A percentile compares a stretch with the other conserved stretches of the same genome.
Evolutionary conservation across 2,329 filamentous ascomycete genomes (phyloP).

Genomic region (Clonostachys solani): DNA sequence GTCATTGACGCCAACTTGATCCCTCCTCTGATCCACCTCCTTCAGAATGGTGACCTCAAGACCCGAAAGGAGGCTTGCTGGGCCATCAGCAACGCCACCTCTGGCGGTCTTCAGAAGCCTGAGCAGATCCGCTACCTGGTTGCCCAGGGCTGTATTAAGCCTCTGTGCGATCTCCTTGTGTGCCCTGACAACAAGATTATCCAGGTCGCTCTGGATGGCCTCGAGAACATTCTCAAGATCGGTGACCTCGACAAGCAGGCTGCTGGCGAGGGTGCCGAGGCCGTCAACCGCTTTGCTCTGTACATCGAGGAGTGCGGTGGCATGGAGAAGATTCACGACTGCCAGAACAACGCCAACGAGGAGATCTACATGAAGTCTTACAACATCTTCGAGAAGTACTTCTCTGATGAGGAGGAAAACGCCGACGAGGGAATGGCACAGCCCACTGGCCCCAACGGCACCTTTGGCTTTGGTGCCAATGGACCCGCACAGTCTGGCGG

Average conservation of each 20-base stretch:
- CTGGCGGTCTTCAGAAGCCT: conserved; percentile 95
- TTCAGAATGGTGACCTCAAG: conserved; percentile 97
- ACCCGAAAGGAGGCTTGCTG: conserved; percentile 99
- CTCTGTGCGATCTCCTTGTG: conserved; percentile 86
- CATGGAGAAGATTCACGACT: conserved; percentile 99
- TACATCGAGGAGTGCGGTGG: conserved; percentile 98
- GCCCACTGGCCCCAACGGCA: conserved; percentile 62
- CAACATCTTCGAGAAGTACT: conserved; percentile 99
- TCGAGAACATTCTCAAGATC: conserved; percentile 99
- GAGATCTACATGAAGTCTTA: conserved; percentile 99
- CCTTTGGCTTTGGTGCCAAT: conserved; percentile 75
- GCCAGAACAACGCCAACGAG: conserved; percentile 99
- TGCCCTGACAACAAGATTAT: conserved; percentile 99
- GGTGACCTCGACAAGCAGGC: conserved; percentile 98
- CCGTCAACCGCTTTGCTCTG: conserved; percentile 93
- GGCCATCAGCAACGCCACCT: conserved; percentile 98
- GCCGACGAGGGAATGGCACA: conserved; percentile 78
- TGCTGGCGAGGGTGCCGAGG: conserved; percentile 66
- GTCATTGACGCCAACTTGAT: conserved; percentile 98
- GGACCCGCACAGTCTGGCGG: conserved; percentile 61
- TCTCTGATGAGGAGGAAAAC: conserved; percentile 96
- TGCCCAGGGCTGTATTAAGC: conserved; percentile 91
- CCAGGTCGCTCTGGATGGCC: conserved; percentile 92
- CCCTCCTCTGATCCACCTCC: conserved; percentile 88
- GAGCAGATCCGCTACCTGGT: conserved; percentile 98